Evolutionary conservation across 345 rosid species (phyloP).

Genomic region (Lumnitzera racemosa): DNA sequence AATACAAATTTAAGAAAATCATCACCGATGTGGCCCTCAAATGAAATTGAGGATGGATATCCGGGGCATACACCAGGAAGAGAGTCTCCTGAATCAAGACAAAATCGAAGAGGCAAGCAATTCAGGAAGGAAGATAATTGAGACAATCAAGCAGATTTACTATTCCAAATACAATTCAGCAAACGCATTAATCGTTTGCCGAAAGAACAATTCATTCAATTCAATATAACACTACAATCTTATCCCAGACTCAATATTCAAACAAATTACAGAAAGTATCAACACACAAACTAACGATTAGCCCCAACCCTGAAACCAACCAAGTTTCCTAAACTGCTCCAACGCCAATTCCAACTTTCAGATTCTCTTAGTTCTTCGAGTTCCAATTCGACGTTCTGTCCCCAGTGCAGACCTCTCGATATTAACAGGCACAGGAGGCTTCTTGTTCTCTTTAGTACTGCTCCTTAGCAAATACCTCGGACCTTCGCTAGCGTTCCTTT

Average conservation of each 20-base stretch:
- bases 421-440: conserved; percentile 42
- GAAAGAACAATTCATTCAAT: no score
- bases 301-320: background rate
- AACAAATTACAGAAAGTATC: background rate
- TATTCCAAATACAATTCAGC: no score
- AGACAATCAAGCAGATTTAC: no score
- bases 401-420: conserved; percentile 18
- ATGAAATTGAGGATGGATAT: no score
- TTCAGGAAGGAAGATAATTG: no score
- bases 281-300: background rate
- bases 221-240: no score
- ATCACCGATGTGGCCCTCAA: no score
- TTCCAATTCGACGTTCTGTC: conserved; percentile 16
- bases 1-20: no score
- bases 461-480: conserved; percentile 79
- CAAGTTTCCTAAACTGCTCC: conserved; percentile 1
- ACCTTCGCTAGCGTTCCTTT: conserved; percentile 13
- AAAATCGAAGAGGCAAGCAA: no score
- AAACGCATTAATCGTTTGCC: no score
- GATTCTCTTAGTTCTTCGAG: conserved; percentile 21
- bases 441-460: conserved; percentile 64
- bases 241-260: background rate
- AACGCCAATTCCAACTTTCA: conserved; percentile 11
- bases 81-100: no score
- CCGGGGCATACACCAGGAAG: no score